Evolutionary conservation across 192 early-diverging fungal genomes (phyloP).

Genomic region (Coemansia sp.): DNA sequence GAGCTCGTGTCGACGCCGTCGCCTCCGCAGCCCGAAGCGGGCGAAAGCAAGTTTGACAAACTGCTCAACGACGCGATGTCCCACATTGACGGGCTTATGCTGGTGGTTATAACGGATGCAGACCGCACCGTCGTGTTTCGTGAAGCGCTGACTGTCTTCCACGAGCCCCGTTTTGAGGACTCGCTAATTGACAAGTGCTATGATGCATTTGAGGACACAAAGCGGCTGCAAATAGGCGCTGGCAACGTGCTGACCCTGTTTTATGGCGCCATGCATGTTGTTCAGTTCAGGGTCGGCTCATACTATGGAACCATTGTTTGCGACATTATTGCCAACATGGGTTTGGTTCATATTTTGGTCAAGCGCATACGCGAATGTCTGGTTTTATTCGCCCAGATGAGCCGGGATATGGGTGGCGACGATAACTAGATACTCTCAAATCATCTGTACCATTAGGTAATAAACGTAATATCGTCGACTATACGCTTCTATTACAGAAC

Average conservation of each 20-base stretch:
- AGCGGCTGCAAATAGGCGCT: conserved; percentile 39
- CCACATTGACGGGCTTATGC: conserved; percentile 44
- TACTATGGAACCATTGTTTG: conserved; percentile 51
- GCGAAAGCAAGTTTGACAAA: conserved; percentile 40
- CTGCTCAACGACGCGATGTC: conserved; percentile 44
- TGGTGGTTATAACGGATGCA: conserved; percentile 39
- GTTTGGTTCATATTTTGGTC: conserved; percentile 44
- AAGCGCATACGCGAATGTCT: conserved; percentile 39
- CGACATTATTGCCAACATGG: conserved; percentile 43
- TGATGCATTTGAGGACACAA: conserved; percentile 49
- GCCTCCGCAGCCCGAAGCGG: conserved; percentile 8
- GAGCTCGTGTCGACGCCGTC: conserved; percentile 20
- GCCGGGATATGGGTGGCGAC: conserved; percentile 9
- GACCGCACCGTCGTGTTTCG: conserved; percentile 35
- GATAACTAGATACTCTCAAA: background rate
- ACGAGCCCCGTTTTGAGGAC: conserved; percentile 48
- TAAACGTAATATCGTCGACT: background rate
- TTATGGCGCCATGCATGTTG: conserved; percentile 43
- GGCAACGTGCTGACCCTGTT: conserved; percentile 40
- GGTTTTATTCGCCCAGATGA: conserved; percentile 27
- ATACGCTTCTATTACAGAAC: conserved; percentile 15
- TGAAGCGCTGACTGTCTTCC: conserved; percentile 43
- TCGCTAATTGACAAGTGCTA: conserved; percentile 49
- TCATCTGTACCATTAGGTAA: background rate
- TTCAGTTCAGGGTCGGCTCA: conserved; percentile 49